Evolutionary conservation across 441 rosid species (phyloP), one percentile per base, ranked within the genome.

Genomic region (Omphalea diandra): DNA sequence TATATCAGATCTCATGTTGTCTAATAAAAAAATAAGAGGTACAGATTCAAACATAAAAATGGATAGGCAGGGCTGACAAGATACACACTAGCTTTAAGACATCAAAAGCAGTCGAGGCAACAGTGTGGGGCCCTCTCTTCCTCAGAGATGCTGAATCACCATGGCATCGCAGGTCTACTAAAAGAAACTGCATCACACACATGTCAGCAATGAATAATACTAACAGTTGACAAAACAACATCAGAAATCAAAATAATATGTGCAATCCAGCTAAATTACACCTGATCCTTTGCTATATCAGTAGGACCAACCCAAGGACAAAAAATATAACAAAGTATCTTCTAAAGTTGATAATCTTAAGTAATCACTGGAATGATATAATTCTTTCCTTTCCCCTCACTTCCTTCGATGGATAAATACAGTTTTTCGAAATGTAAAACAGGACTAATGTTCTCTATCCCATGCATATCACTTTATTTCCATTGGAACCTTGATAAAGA

Each of bases 161-260:
- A 75, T 94, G 98, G 80, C 99, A 94, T 67, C 97, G 88, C 61
- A 94, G 80, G 77, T 94, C 99, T 27, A 94, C 93, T 61, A 87
- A 79, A 73, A 94, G 90, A 86, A 92, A 94, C 99, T 92, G 88
- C 47, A 55, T 43, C 52, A 72, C n/a, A 55, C 40, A 70, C 24
- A 44, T 35, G 38, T 20, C 10, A 71, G 24, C 56, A 68, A 58
- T 27, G 54, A 31, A 52, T 57, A 43, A 65, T 49, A 41, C 43
- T 68, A 24, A 18, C 11, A 6, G 32, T 27, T 29, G 22, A 35
- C 40, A 50, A 69, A 56, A 61, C 15, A 10, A 52, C 24, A 17
- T 9, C 56, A 52, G 31, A 52, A 52, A 52, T 52, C 31, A 52
- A 52, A 22, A 52, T 22, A 31, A 52, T 52, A 1, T 24, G 15